phyloP scores from a whole-genome alignment of 106 monocot genomes.

The Cymbidium sinense region DNA sequence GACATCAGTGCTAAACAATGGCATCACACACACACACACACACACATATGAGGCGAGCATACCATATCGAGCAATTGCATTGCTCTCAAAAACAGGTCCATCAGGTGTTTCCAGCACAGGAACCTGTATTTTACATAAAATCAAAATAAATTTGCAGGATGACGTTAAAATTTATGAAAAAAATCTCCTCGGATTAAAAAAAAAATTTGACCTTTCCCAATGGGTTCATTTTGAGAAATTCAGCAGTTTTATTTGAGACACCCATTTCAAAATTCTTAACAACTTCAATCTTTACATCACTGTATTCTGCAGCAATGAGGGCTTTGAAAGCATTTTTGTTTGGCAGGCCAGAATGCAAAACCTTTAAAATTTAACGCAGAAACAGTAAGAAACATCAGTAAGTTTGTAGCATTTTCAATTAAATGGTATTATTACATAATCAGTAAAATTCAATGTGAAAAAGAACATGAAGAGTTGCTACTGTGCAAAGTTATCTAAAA shows the following conservation, averaged over 20 bases:
- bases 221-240: conserved; percentile 85
- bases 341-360: conserved; percentile 33
- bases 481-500: neutral
- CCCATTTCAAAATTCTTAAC: conserved; percentile 73
- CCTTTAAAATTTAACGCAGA: conserved; percentile 8
- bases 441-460: too few species aligned
- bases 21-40: neutral
- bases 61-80: conserved; percentile 89
- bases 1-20: neutral
- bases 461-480: neutral
- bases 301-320: conserved; percentile 81
- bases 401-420: neutral
- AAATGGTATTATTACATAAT: too few species aligned
- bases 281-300: conserved; percentile 54
- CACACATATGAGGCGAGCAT: too few species aligned
- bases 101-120: conserved; percentile 95
- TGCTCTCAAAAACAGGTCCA: conserved; percentile 82
- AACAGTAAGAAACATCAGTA: neutral
- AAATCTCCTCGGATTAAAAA: neutral
- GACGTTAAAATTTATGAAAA: neutral
- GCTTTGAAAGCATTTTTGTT: conserved; percentile 84
- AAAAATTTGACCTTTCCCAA: conserved; percentile 62
- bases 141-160: neutral
- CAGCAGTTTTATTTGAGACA: conserved; percentile 76
- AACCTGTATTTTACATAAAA: conserved; percentile 36